Evolutionary conservation across 345 rosid genomes (phyloP).

Genomic region (Aurinia saxatilis): DNA sequence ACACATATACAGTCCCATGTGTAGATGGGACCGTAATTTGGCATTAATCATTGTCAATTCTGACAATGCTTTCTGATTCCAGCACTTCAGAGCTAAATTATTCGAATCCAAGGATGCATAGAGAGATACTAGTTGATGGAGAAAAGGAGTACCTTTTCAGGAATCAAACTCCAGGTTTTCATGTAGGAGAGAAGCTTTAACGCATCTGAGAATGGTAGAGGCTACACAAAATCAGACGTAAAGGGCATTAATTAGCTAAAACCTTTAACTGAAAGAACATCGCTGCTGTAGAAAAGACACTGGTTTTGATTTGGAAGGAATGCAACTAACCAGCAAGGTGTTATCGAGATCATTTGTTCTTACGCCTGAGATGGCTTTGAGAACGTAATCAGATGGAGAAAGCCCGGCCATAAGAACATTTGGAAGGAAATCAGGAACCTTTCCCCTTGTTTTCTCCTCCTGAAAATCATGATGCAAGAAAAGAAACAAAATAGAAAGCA

Average conservation of each 20-base stretch:
- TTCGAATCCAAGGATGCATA: no score
- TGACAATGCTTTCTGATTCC: no score
- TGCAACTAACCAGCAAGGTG: conserved; percentile 65
- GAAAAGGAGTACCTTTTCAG: conserved; percentile 60
- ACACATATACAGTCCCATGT: no score
- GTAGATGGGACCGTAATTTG: no score
- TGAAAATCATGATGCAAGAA: conserved; percentile 24
- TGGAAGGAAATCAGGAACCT: conserved; percentile 48
- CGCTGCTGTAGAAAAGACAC: not conserved
- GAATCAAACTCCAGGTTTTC: conserved; percentile 68
- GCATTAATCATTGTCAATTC: no score
- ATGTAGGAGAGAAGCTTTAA: conserved; percentile 68
- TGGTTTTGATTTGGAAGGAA: not conserved
- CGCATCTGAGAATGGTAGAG: conserved; percentile 87
- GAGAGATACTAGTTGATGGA: not conserved
- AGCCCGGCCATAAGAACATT: conserved; percentile 66
- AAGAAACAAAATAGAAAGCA: not conserved
- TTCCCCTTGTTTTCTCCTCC: conserved; percentile 69
- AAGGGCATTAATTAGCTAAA: not conserved
- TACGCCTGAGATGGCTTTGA: conserved; percentile 59
- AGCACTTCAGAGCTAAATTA: no score
- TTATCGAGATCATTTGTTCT: conserved; percentile 84
- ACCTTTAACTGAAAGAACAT: not conserved
- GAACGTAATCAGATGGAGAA: conserved; percentile 73
- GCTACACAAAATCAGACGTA: conserved; percentile 34